Evolutionary conservation across 257 asterid genomes (phyloP).

Genomic region (Fraxinus quadrangulata): DNA sequence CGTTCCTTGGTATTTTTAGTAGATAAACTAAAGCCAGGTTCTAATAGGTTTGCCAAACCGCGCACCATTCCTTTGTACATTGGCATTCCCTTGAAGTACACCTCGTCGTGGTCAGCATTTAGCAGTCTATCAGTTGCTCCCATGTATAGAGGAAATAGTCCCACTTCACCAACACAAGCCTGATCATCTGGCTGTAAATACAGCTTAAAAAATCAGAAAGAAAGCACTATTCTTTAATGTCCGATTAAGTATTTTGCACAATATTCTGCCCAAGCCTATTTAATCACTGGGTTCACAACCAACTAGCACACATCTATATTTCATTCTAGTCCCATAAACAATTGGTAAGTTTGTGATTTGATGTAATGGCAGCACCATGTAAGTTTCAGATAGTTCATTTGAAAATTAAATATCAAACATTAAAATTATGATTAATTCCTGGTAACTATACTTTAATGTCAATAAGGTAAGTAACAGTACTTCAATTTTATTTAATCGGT

Average conservation of each 20-base stretch:
- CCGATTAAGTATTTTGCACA: not conserved
- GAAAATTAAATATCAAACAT: not conserved
- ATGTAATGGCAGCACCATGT: not conserved
- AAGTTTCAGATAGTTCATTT: not conserved
- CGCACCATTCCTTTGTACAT: constrained; percentile 74
- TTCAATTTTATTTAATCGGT: too few species aligned
- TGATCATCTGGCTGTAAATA: constrained; percentile 67
- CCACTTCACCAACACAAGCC: constrained; percentile 88
- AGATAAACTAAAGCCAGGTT: not conserved
- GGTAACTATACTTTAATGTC: too few species aligned
- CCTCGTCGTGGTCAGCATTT: constrained; percentile 84
- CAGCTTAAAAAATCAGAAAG: constrained; percentile 11
- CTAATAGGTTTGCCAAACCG: not conserved
- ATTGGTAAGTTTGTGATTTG: not conserved
- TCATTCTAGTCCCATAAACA: not conserved
- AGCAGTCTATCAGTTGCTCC: constrained; percentile 81
- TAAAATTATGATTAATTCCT: too few species aligned
- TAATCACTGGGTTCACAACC: not conserved
- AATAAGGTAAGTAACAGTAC: too few species aligned
- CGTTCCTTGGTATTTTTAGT: too few species aligned
- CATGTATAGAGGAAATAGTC: constrained; percentile 67
- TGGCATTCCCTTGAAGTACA: constrained; percentile 94
- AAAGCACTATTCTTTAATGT: not conserved
- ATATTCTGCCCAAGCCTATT: not conserved
- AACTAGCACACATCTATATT: not conserved